Evolutionary conservation across 306 rosid species (phyloP), one percentile per base, ranked within the genome.

Genomic region (Rosa chinensis): DNA sequence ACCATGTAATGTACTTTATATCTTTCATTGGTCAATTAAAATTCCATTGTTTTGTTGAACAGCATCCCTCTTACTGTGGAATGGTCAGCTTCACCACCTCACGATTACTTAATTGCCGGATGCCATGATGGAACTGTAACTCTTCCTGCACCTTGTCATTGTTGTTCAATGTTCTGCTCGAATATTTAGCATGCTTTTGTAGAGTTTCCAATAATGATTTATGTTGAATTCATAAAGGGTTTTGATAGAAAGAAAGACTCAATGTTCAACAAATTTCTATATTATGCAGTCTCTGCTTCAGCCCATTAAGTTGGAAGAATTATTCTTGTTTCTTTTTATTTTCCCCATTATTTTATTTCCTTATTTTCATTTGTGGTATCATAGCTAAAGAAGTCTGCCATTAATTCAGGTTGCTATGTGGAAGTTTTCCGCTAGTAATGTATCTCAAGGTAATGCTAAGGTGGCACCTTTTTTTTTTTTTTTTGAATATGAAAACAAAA

Each of bases 51-150:
- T 52, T 79, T 83, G 56, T 56, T 67, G 78, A 75, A 76, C 90
- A 94, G 99, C 88, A 92, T 92, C 85, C 98, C 96, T 55, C 81
- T 95, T 82, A 89, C 98, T 59, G 83, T 95, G 84, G 99, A 95
- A 82, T 95, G 99, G 99, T 95, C 99, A 7, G 72, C 86, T 77
- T 84, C 87, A 14, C 85, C 94, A 62, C 92, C 97, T 75, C 89
- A 95, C 80, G 94, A 95, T 74, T 90, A 82, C 83, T 74, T 95
- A 73, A 86, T 93, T 62, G 98, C 89, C 64, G 98, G 99, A 79
- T 95, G 99, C 89, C 94, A 93, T 75, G 99, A 95, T 87, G 99
- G 98, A 84, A 95, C 93, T 81, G 99, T 95, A 91, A 77, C 56
- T 62, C 73, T 75, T 75, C 75, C 64, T 50, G 61, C 75, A 25